Percentiles rank a stretch among this genome's conserved stretches.
phyloP scores from a whole-genome alignment of 164 flowering plant genomes.

The Chimonanthus salicifolius region DNA sequence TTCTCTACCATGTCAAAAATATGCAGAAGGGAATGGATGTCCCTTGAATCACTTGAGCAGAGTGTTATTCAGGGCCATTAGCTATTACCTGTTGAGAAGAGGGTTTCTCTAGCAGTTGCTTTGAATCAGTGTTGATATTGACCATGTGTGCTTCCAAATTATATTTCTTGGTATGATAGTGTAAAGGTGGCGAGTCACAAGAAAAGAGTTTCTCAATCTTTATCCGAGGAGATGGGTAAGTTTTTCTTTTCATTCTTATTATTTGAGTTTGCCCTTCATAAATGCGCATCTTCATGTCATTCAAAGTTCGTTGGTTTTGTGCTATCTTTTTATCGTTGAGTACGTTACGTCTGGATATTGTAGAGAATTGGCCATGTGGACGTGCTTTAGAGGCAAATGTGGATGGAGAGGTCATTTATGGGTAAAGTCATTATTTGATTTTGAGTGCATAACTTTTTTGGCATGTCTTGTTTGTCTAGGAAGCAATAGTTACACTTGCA shows the following conservation, averaged over 20 bases:
- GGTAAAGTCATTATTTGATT: slow-evolving; percentile 22
- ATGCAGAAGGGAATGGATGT: too few species aligned
- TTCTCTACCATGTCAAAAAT: too few species aligned
- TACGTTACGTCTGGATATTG: slow-evolving; percentile 6
- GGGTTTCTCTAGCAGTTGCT: background rate
- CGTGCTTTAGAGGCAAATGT: slow-evolving; percentile 63
- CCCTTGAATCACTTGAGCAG: too few species aligned
- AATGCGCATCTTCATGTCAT: background rate
- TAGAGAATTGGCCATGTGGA: slow-evolving; percentile 52
- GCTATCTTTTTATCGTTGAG: too few species aligned
- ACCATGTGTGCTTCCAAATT: background rate
- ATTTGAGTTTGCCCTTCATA: background rate
- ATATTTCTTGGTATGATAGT: slow-evolving; percentile 30
- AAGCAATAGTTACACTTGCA: slow-evolving; percentile 5
- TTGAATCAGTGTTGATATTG: background rate
- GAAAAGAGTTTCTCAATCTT: slow-evolving; percentile 61
- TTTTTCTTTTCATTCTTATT: background rate
- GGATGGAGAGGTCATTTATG: slow-evolving; percentile 55
- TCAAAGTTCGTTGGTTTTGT: background rate
- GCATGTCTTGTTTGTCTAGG: background rate
- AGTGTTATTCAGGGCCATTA: too few species aligned
- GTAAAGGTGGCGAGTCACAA: slow-evolving; percentile 56
- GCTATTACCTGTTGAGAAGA: too few species aligned
- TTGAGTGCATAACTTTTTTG: background rate
- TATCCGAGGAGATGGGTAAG: slow-evolving; percentile 47